phyloP scores from a whole-genome alignment of 257 asterid species.

The Solanum megistacrolobum region DNA sequence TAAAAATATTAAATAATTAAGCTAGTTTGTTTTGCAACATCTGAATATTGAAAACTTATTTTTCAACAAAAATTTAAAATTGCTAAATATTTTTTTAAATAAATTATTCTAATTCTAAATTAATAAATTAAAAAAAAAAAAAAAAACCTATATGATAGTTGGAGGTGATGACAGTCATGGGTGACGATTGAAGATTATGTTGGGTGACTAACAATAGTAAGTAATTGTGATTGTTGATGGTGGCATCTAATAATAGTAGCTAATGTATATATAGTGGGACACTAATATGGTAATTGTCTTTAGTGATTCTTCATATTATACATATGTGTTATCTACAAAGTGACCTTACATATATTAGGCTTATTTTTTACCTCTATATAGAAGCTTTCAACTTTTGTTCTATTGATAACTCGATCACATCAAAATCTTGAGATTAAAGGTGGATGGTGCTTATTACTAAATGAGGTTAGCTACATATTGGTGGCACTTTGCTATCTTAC shows the following conservation, averaged over 20 bases:
- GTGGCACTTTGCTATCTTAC: background rate
- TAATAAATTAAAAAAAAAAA: no score
- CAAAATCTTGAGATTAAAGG: background rate
- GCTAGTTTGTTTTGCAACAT: background rate
- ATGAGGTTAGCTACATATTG: background rate
- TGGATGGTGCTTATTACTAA: background rate
- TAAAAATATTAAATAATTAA: no score
- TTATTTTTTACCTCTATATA: background rate
- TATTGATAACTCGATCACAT: no score
- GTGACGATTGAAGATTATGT: background rate
- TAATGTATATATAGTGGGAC: no score
- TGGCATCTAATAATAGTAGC: background rate
- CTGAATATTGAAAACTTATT: no score
- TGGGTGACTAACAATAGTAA: background rate
- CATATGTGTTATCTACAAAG: background rate
- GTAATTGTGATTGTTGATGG: background rate
- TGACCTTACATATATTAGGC: background rate
- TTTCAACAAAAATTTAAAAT: background rate
- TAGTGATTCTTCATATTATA: no score
- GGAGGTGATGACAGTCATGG: background rate
- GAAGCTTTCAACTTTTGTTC: background rate
- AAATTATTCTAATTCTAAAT: background rate
- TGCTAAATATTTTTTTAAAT: no score
- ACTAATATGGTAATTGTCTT: rapidly evolving
- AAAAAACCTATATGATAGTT: no score